These are phyloP conservation scores for Leucocoprinus leucothites DNA, from an alignment of 768 basidiomycete genomes.

Conservation along the genomic window DNA sequence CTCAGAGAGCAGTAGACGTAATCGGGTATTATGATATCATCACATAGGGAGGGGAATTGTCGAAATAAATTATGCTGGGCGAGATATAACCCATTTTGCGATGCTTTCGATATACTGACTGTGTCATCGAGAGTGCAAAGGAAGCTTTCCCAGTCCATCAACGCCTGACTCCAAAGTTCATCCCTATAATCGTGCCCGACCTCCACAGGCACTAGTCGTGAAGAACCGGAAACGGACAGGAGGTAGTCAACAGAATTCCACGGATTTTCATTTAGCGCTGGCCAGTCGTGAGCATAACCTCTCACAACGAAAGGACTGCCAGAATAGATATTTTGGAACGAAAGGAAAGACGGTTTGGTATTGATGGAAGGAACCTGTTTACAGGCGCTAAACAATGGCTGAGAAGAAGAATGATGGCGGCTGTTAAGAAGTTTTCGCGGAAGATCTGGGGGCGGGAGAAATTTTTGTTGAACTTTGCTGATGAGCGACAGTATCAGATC, in stretches of 20 bases:
- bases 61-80: slow-evolving; percentile 86
- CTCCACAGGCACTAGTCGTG: slow-evolving; percentile 88
- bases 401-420: background rate
- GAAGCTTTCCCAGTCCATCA: slow-evolving; percentile 80
- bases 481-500: slow-evolving; percentile 68
- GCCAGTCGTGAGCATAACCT: slow-evolving; percentile 67
- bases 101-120: slow-evolving; percentile 7
- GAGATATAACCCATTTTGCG: slow-evolving; percentile 58
- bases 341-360: slow-evolving; percentile 52
- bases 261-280: slow-evolving; percentile 63
- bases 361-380: slow-evolving; percentile 37
- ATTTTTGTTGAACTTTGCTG: slow-evolving; percentile 45
- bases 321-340: slow-evolving; percentile 45
- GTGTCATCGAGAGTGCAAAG: slow-evolving; percentile 31
- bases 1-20: slow-evolving; percentile 72
- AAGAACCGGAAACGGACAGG: slow-evolving; percentile 65
- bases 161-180: slow-evolving; percentile 75
- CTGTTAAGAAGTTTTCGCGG: slow-evolving; percentile 4
- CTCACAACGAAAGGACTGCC: slow-evolving; percentile 71
- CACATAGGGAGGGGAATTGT: slow-evolving; percentile 77
- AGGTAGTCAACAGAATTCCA: slow-evolving; percentile 79
- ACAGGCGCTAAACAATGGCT: slow-evolving; percentile 20
- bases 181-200: slow-evolving; percentile 81
- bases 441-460: slow-evolving; percentile 9
- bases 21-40: slow-evolving; percentile 83